Conservation (phyloP, 768 basidiomycete genomes). For the Xanthoconium stramineum region DNA sequence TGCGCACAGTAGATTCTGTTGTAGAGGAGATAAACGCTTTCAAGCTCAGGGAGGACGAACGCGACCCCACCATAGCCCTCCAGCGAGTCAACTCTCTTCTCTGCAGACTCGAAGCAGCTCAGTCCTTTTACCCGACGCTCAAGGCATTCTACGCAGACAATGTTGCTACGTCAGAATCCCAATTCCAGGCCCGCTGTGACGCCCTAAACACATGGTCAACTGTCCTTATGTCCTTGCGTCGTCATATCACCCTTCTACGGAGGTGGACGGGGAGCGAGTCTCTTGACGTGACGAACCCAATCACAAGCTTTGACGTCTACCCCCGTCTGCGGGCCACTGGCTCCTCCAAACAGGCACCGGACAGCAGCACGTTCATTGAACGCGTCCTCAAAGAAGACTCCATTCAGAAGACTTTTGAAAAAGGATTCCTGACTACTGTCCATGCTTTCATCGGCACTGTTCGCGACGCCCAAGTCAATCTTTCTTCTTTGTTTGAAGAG, state of each 20-base stretch:
- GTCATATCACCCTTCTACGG: slow-evolving; percentile 75
- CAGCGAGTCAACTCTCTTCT: slow-evolving; percentile 64
- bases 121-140: slow-evolving; percentile 82
- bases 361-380: slow-evolving; percentile 88
- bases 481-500: slow-evolving; percentile 69
- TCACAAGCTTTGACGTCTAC: slow-evolving; percentile 55
- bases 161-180: slow-evolving; percentile 56
- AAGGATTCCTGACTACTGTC: slow-evolving; percentile 82
- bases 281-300: slow-evolving; percentile 82
- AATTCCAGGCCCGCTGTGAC: slow-evolving; percentile 81
- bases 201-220: slow-evolving; percentile 91
- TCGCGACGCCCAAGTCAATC: slow-evolving; percentile 81
- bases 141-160: slow-evolving; percentile 80
- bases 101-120: slow-evolving; percentile 73
- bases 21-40: slow-evolving; percentile 83
- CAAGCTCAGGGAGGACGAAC: slow-evolving; percentile 46
- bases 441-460: slow-evolving; percentile 82
- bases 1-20: slow-evolving; percentile 76
- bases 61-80: slow-evolving; percentile 43
- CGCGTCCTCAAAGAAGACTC: slow-evolving; percentile 93
- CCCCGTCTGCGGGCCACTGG: slow-evolving; percentile 31
- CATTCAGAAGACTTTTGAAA: slow-evolving; percentile 93
- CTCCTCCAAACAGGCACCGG: slow-evolving; percentile 45
- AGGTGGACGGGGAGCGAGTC: slow-evolving; percentile 94
- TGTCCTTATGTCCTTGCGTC: slow-evolving; percentile 80